Evolutionary conservation across 306 rosid species (phyloP).

Genomic region (Lathyrus sativus): DNA sequence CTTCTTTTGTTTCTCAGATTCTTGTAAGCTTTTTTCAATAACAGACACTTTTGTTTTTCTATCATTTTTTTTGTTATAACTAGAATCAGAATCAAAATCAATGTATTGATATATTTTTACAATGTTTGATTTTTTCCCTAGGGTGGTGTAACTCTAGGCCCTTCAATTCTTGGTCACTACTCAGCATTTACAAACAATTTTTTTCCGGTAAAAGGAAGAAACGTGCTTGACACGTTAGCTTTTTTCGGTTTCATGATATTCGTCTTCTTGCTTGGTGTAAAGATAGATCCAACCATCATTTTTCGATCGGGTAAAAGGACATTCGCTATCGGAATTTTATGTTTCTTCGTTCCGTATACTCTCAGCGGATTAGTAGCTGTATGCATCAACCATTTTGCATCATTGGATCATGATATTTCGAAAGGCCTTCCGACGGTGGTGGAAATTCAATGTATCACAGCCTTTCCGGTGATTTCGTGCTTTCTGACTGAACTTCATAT

Average conservation of each 20-base stretch:
- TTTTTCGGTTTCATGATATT: slow-evolving; percentile 58
- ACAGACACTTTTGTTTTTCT: background rate
- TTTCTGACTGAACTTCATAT: slow-evolving; percentile 59
- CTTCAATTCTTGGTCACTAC: slow-evolving; percentile 60
- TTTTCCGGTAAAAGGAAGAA: slow-evolving; percentile 54
- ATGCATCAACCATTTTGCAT: slow-evolving; percentile 17
- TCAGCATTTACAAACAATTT: slow-evolving; percentile 43
- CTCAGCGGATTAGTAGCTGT: slow-evolving; percentile 32
- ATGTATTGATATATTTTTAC: slow-evolving; percentile 20
- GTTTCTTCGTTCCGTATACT: slow-evolving; percentile 50
- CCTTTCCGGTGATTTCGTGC: slow-evolving; percentile 56
- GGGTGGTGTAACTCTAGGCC: slow-evolving; percentile 73
- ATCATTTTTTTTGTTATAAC: background rate
- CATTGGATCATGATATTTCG: slow-evolving; percentile 47
- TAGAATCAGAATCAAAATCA: background rate
- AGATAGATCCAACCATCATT: slow-evolving; percentile 52
- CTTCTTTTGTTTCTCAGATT: slow-evolving; percentile 57
- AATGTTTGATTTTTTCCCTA: slow-evolving; percentile 36
- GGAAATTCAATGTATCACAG: slow-evolving; percentile 45
- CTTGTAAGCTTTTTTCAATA: slow-evolving; percentile 47
- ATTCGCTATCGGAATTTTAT: slow-evolving; percentile 44
- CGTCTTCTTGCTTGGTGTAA: slow-evolving; percentile 56
- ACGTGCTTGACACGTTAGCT: slow-evolving; percentile 54
- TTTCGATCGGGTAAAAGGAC: slow-evolving; percentile 47
- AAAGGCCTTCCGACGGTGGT: slow-evolving; percentile 37